Evolutionary conservation across 495 filamentous ascomycete species (phyloP), one percentile per base, ranked within the genome.

Genomic region (Neurospora sp.): DNA sequence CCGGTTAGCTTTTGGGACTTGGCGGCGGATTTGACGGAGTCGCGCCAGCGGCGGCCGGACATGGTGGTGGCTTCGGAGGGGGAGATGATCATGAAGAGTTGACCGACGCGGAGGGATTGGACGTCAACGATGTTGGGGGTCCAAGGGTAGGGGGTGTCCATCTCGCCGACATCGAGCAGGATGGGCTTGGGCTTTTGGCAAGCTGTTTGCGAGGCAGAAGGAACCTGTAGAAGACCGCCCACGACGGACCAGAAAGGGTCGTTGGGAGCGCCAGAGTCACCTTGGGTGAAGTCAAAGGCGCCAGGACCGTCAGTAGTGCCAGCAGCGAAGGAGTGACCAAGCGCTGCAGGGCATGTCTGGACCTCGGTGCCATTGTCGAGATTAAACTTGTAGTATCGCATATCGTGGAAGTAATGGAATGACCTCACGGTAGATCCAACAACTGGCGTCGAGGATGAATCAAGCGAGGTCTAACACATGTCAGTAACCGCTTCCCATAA

Each of bases 261-360:
- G 44, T 90, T 86, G 0, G 92, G 91, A 1, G 83, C 80, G 27
- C 89, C 89, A 8, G 89, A 91, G 76, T 93, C 88, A 73, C 90
- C 92, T 79, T 99, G 96, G 22, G 90, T 94, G 81, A 98, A 98
- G 83, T 98, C 96, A 78, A 97, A 97, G 5, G 89, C 89, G 4
- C 96, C 96, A 0, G 95, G 95, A 16, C 96, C 92, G 78, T 99
- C 96, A 0, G 93, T 92, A 2, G 96, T 99, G 37, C 96, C 96
- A 18, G 91, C 96, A 20, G 96, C 96, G 81, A 99, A 99, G 9
- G 91, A 92, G 74, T 93, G 93, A 68, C 96, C 96, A n/a, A 99
- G 84, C 0, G 93, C 96, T 3, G 96, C 95, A 40, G 93, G 90
- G 79, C 96, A 98, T 6, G 95, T 97, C 74, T 85, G 88, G 18